phyloP scores from a whole-genome alignment of 2,329 filamentous ascomycete species.

The Talaromyces sp. region DNA sequence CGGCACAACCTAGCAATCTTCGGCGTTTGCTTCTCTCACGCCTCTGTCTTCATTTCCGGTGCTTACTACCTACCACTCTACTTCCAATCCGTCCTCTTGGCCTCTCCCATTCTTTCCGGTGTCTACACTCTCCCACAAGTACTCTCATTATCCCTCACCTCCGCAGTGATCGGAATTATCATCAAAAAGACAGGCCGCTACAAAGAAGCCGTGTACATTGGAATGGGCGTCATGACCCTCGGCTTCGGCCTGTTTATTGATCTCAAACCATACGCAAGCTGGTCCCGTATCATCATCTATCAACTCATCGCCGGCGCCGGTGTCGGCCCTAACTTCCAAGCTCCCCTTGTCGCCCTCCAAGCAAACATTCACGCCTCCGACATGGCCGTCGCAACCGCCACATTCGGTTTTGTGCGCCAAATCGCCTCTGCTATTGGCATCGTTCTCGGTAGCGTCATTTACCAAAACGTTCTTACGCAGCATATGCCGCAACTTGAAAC shows the following conservation, averaged over 20 bases:
- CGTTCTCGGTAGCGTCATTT: conserved; percentile 57
- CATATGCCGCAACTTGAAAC: conserved; percentile 31
- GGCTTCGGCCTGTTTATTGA: conserved; percentile 67
- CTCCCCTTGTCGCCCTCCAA: conserved; percentile 64
- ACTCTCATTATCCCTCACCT: conserved; percentile 64
- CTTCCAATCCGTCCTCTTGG: conserved; percentile 73
- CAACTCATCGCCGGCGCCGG: conserved; percentile 62
- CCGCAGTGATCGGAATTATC: conserved; percentile 62
- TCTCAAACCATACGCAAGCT: conserved; percentile 53
- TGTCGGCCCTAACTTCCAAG: conserved; percentile 63
- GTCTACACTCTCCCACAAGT: conserved; percentile 72
- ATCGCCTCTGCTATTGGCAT: conserved; percentile 58
- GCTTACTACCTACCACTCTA: conserved; percentile 83
- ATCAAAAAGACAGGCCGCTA: conserved; percentile 72
- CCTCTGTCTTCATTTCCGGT: conserved; percentile 72
- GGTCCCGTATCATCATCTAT: conserved; percentile 52
- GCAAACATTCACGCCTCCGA: conserved; percentile 59
- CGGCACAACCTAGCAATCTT: conserved; percentile 66
- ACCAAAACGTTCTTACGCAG: conserved; percentile 39
- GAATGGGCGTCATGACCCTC: conserved; percentile 60
- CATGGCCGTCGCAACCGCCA: conserved; percentile 62
- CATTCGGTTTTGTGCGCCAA: conserved; percentile 61
- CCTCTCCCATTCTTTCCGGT: conserved; percentile 68
- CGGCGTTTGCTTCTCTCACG: conserved; percentile 68
- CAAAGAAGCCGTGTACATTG: conserved; percentile 59